Evolutionary conservation across 2,329 filamentous ascomycete species (phyloP), one percentile per base, ranked within the genome.

Genomic region (Scleromitrula shiraiana): DNA sequence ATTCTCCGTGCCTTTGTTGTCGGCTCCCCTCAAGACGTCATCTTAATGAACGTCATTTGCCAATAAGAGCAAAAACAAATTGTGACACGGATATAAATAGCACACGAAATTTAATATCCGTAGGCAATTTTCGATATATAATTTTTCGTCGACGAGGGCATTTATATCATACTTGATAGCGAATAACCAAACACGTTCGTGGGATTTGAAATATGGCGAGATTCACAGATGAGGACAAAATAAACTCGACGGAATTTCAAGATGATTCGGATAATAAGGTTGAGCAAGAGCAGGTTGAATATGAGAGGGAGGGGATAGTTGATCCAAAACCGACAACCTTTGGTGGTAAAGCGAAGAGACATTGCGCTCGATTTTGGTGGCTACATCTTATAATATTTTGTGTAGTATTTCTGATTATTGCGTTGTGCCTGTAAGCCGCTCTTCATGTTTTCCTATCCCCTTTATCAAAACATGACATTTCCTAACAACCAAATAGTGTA

Each of bases 401-500:
- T 46, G 57, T 70, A n/a, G 59, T 73, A 22, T 65, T 76, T 22
- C 62, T 83, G 36, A 67, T 80, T 17, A 62, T 82, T 42, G 61
- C 73, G 2, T 62, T 82, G 27, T 76, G 75, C 30, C 62, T 82
- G 76, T 79, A 70, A 67, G 74, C 67, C 24, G 14, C 22, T 19
- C 14, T 32, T 10, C 15, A 22, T 7, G 26, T 40, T n/a, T n/a
- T n/a, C n/a, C n/a, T n/a, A 24, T 43, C 44, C 36, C 20, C 14
- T n/a, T n/a, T n/a, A n/a, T n/a, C n/a, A n/a, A n/a, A 22, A 5
- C 17, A 33, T 22, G 41, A 30, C 7, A 41, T 7, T 8, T 27
- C 20, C 35, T 47, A 12, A 47, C 22, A 35, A 36, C n/a, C n/a
- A 14, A 29, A 23, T 54, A 77, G 75, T 32, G 68, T 80, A 39